Conservation (phyloP, 1,139 yeast species). For the Kodamaea arcana region DNA sequence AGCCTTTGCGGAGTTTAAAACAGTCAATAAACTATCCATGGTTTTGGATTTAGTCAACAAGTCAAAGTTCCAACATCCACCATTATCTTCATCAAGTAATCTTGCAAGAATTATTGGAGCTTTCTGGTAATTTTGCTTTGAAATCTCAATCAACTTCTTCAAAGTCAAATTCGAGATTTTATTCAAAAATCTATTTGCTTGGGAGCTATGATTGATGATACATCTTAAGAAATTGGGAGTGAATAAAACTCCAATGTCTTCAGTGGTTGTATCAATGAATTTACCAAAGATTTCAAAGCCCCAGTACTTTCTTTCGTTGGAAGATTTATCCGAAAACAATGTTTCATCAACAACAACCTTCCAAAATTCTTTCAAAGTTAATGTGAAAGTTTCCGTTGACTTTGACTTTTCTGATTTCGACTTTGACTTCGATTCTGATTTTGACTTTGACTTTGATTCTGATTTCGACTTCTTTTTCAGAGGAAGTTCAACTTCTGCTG, state of each 20-base stretch:
- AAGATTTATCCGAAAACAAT: conserved; percentile 69
- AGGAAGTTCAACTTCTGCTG: conserved; percentile 17
- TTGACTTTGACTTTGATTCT: no score
- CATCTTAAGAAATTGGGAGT: conserved; percentile 72
- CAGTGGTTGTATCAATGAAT: conserved; percentile 33
- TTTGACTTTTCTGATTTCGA: conserved; percentile 28
- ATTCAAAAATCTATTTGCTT: conserved; percentile 60
- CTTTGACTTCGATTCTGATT: no score
- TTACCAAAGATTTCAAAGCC: conserved; percentile 73
- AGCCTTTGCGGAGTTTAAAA: conserved; percentile 18
- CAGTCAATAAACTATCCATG: conserved; percentile 47
- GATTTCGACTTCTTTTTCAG: conserved; percentile 24
- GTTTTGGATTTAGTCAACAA: conserved; percentile 71
- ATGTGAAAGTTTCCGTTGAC: conserved; percentile 12
- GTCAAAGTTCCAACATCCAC: conserved; percentile 74
- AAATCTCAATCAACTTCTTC: conserved; percentile 35
- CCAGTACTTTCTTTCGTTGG: conserved; percentile 82
- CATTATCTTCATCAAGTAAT: conserved; percentile 46
- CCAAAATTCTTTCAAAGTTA: conserved; percentile 72
- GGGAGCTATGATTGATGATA: conserved; percentile 72
- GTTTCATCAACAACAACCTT: conserved; percentile 73
- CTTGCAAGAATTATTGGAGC: conserved; percentile 47
- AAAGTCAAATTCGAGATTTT: conserved; percentile 59
- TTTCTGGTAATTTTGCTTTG: conserved; percentile 36
- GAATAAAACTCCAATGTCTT: conserved; percentile 43